A percentile compares a stretch with the other conserved stretches of the same genome.
Evolutionary conservation across 176 grass and related monocot species (phyloP).

Genomic region (Carex myosuroides): DNA sequence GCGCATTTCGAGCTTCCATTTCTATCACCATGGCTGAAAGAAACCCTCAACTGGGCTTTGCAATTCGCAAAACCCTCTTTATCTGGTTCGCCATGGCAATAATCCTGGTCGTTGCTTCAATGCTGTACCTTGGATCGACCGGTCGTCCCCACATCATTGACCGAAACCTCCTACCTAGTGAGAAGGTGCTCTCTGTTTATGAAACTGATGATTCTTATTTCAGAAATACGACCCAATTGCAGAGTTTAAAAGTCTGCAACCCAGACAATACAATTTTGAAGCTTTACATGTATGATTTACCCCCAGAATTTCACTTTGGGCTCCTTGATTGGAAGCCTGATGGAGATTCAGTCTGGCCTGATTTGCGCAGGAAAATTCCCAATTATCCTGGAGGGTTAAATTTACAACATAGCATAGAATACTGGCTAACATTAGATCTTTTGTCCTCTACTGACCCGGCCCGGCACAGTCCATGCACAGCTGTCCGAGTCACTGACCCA

Average conservation of each 20-base stretch:
- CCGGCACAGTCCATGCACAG: conserved; percentile 29
- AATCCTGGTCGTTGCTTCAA: conserved; percentile 23
- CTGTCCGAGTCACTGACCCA: conserved; percentile 49
- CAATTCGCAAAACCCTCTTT: conserved; percentile 26
- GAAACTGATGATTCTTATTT: conserved; percentile 7
- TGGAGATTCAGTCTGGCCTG: conserved; percentile 51
- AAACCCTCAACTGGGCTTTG: conserved; percentile 22
- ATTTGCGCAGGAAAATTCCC: conserved; percentile 26
- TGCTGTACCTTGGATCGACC: conserved; percentile 23
- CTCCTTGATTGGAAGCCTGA: conserved; percentile 54
- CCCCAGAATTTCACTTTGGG: conserved; percentile 84
- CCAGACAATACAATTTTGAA: conserved; percentile 33
- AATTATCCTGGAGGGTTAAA: conserved; percentile 82
- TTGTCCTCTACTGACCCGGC: conserved; percentile 52
- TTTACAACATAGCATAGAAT: conserved; percentile 91
- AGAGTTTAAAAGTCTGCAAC: conserved; percentile 30
- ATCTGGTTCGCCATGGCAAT: conserved; percentile 27
- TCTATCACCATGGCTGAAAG: conserved; percentile 23
- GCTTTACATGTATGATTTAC: conserved; percentile 89
- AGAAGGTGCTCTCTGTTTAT: conserved; percentile 27
- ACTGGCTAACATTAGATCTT: conserved; percentile 88
- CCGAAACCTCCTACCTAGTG: conserved; percentile 22
- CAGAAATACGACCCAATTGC: background rate
- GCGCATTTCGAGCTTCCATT: background rate
- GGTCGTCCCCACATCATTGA: conserved; percentile 11